These are phyloP conservation scores for Symbiodinium pilosum DNA, from an alignment of 73 alveolate species.

Conservation along the genomic window DNA sequence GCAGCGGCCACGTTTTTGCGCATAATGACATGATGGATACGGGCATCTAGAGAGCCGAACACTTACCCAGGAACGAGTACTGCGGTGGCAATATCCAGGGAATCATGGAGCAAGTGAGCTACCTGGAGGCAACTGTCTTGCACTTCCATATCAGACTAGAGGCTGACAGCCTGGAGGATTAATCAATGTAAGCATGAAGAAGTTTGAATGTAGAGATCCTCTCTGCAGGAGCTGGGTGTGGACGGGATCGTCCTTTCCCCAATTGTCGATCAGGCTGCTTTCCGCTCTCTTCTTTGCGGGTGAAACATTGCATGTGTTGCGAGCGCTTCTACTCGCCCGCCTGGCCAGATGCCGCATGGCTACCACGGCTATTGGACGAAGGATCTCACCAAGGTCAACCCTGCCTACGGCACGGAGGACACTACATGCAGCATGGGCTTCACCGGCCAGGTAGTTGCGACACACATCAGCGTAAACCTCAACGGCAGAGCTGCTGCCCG, in stretches of 20 bases:
- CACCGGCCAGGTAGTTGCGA: no score
- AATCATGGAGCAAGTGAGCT: conserved; percentile 69
- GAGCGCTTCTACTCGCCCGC: background rate
- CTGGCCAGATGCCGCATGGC: conserved; percentile 90
- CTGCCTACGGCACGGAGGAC: conserved; percentile 92
- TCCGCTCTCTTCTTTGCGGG: background rate
- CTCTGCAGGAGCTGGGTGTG: conserved; percentile 69
- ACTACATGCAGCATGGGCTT: no score
- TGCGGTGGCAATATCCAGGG: conserved; percentile 90
- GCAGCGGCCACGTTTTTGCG: no score
- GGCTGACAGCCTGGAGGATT: no score
- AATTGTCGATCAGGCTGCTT: conserved; percentile 52
- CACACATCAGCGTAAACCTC: no score
- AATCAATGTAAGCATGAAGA: background rate
- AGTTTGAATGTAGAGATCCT: background rate
- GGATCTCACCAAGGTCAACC: conserved; percentile 83
- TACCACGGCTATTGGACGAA: conserved; percentile 94
- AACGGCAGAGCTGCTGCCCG: no score
- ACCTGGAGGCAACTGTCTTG: conserved; percentile 27
- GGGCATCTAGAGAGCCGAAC: background rate
- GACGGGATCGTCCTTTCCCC: conserved; percentile 89
- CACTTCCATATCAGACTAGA: background rate
- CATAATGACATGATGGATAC: no score
- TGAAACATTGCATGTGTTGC: background rate
- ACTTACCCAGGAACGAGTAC: conserved; percentile 39